Evolutionary conservation across 2,329 filamentous ascomycete species (phyloP).

Genomic region (Penicillium frequentans): DNA sequence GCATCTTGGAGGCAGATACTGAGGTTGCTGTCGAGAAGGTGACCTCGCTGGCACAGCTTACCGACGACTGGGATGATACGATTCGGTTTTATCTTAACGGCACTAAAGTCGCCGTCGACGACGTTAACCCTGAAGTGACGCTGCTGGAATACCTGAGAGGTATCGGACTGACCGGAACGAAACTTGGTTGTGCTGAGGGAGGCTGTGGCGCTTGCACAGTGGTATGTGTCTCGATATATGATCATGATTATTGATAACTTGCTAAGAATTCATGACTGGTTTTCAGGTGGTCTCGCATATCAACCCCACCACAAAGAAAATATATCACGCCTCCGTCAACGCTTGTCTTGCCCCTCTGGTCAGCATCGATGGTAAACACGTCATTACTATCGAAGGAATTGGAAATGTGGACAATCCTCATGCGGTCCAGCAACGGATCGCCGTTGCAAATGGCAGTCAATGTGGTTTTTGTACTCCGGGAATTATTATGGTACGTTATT

Average conservation of each 20-base stretch:
- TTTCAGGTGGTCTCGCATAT: slow-evolving; percentile 76
- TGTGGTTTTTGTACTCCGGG: slow-evolving; percentile 96
- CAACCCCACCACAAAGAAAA: slow-evolving; percentile 86
- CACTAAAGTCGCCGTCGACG: slow-evolving; percentile 80
- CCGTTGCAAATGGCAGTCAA: slow-evolving; percentile 87
- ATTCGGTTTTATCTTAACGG: slow-evolving; percentile 94
- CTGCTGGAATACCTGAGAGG: slow-evolving; percentile 90
- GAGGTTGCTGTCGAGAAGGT: slow-evolving; percentile 48
- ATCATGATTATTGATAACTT: slow-evolving; percentile 7
- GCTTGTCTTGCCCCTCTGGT: slow-evolving; percentile 91
- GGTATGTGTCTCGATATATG: slow-evolving; percentile 41
- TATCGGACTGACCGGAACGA: slow-evolving; percentile 91
- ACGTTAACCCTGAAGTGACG: slow-evolving; percentile 87
- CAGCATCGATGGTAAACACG: slow-evolving; percentile 95
- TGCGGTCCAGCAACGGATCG: slow-evolving; percentile 86
- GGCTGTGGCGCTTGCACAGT: slow-evolving; percentile 96
- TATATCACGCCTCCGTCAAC: slow-evolving; percentile 96
- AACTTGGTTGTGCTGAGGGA: slow-evolving; percentile 93
- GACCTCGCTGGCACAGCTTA: slow-evolving; percentile 60
- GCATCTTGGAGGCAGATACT: slow-evolving; percentile 47
- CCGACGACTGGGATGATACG: slow-evolving; percentile 79
- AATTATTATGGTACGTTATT: slow-evolving; percentile 72
- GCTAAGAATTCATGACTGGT: slow-evolving; percentile 7
- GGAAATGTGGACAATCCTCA: slow-evolving; percentile 85
- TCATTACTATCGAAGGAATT: slow-evolving; percentile 96